Evolutionary conservation across 768 basidiomycete species (phyloP), one percentile per base, ranked within the genome.

Genomic region (Tylopilus rubrobrunneus): DNA sequence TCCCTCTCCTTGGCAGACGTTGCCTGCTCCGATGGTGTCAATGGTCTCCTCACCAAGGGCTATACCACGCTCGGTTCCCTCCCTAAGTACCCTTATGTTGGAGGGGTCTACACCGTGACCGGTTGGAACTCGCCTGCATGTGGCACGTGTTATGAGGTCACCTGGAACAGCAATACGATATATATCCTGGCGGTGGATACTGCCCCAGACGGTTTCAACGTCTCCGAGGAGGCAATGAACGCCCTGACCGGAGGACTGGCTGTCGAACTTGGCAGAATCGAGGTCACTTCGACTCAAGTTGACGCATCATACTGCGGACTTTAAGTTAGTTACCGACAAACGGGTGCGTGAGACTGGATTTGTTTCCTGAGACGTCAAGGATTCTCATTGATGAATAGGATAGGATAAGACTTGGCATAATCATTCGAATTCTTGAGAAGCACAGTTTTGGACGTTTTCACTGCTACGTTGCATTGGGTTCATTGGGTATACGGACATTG

Each of bases 221-320:
- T 84, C 28, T 76, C 80, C 1, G 60, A 75, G 56, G 67, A 61
- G 21, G 81, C 83, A n/a, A 79, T 85, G 81, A 76, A 84, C 55
- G 60, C 58, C 14, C 63, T 85, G 55, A 85, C 83, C 11, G 68
- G 71, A 45, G 73, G 71, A 34, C 67, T 78, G 58, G 84, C 77
- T 0, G 71, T 65, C 40, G 61, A 73, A 34, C 62, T 80, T 25
- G 85, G 85, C 9, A 68, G 77, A 25, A 72, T 85, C 21, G 44
- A 71, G 14, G 80, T 80, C 12, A 70, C 65, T 9, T 68, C 78
- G 6, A 67, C 54, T 4, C 66, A 79, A 55, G 78, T 85, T 10
- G 67, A 58, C 37, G 52, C 74, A 7, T 77, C 82, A 0, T 56
- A 63, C 47, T 87, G 86, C 61, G 82, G 82, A 21, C 34, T 70